Conservation (phyloP, 2,329 filamentous ascomycete species). For the Lecanicillium sp. region DNA sequence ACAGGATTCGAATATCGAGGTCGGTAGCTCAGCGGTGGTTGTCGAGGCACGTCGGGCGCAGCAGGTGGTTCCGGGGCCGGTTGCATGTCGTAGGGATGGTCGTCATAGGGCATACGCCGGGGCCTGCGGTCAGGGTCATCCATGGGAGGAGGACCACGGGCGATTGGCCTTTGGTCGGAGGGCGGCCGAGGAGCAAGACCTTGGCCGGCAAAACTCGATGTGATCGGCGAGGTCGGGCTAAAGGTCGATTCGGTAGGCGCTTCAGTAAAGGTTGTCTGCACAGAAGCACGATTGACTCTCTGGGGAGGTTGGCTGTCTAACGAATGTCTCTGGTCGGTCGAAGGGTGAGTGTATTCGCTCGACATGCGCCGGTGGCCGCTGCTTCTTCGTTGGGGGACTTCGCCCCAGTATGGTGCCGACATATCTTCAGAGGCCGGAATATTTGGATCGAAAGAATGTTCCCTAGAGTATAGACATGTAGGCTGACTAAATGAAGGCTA, state of each 20-base stretch:
- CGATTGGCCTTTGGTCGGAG: slow-evolving; percentile 41
- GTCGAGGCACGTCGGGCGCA: slow-evolving; percentile 54
- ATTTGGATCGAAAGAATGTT: not conserved
- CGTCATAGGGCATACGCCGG: slow-evolving; percentile 28
- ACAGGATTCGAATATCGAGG: slow-evolving; percentile 28
- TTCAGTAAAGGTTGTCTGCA: slow-evolving; percentile 48
- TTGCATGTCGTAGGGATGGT: slow-evolving; percentile 31
- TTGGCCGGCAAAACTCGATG: slow-evolving; percentile 40
- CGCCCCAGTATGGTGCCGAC: slow-evolving; percentile 10
- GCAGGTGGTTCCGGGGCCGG: slow-evolving; percentile 33
- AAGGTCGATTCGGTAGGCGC: slow-evolving; percentile 50
- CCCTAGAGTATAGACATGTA: not conserved
- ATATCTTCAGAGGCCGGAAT: slow-evolving; percentile 1
- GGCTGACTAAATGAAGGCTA: too few species aligned
- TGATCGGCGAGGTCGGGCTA: slow-evolving; percentile 49
- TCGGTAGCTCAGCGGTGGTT: slow-evolving; percentile 50
- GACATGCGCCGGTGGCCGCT: slow-evolving; percentile 8
- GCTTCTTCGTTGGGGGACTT: slow-evolving; percentile 6
- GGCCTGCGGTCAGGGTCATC: slow-evolving; percentile 21
- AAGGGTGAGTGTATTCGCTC: slow-evolving; percentile 17
- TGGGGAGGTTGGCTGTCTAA: slow-evolving; percentile 30
- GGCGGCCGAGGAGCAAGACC: slow-evolving; percentile 52
- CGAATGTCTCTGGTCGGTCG: slow-evolving; percentile 23
- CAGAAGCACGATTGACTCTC: slow-evolving; percentile 43
- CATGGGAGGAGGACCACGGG: slow-evolving; percentile 32